Evolutionary conservation across 371 early-diverging fungal genomes (phyloP).

Genomic region (Apophysomyces sp.): DNA sequence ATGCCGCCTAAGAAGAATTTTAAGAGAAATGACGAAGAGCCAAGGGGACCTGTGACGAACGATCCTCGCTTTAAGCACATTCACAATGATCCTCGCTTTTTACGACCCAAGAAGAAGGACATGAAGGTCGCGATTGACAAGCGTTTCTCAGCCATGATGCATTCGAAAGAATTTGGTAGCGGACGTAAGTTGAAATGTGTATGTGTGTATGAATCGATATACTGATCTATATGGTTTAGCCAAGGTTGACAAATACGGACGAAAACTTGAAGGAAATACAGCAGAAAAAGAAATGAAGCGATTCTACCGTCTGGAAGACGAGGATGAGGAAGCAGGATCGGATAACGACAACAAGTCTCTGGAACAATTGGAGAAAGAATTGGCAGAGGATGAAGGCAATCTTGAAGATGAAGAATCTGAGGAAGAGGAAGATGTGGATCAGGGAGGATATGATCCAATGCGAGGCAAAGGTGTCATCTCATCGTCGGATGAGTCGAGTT

Average conservation of each 20-base stretch:
- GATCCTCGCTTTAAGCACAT: constrained; percentile 87
- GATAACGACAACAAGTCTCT: constrained; percentile 35
- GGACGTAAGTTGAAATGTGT: constrained; percentile 46
- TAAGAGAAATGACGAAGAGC: constrained; percentile 2
- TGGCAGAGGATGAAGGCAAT: constrained; percentile 49
- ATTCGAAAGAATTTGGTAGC: constrained; percentile 72
- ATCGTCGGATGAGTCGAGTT: constrained; percentile 56
- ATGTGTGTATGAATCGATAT: background rate
- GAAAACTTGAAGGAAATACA: constrained; percentile 49
- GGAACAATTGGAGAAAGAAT: constrained; percentile 45
- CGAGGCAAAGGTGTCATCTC: constrained; percentile 81
- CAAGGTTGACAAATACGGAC: constrained; percentile 90
- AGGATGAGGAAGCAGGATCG: constrained; percentile 37
- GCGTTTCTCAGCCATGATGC: constrained; percentile 83
- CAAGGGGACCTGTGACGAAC: constrained; percentile 41
- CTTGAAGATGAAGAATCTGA: constrained; percentile 23
- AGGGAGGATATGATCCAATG: constrained; percentile 68
- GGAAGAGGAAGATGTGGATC: constrained; percentile 21
- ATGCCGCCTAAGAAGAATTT: constrained; percentile 18
- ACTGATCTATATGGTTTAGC: constrained; percentile 32
- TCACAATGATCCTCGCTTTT: constrained; percentile 88
- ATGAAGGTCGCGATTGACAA: constrained; percentile 88
- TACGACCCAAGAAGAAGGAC: constrained; percentile 75
- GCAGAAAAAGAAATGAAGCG: constrained; percentile 58
- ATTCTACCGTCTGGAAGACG: constrained; percentile 61